Percentiles rank a stretch among this genome's conserved stretches.
These are phyloP conservation scores for Malassezia globosa DNA, from an alignment of 1,284 basidiomycete genomes.

Conservation along the genomic window DNA sequence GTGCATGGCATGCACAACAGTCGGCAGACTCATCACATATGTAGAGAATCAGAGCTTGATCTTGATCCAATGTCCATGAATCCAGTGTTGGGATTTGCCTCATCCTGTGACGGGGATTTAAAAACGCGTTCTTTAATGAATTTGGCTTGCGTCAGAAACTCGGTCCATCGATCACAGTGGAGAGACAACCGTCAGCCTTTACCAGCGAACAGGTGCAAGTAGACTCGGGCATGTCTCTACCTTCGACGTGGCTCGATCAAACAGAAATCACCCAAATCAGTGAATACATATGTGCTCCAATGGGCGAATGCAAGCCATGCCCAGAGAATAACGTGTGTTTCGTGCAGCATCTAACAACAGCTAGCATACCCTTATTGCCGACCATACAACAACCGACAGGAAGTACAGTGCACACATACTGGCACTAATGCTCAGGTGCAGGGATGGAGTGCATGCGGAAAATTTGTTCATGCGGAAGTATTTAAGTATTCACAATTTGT, in stretches of 20 bases:
- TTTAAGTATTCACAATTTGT: constrained; percentile 12
- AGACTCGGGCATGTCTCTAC: no score
- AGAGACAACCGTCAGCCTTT: no score
- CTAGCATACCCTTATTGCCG: constrained; percentile 28
- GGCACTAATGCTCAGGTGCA: neutral
- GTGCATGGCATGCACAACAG: constrained; percentile 33
- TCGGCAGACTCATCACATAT: neutral
- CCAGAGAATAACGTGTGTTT: constrained; percentile 22
- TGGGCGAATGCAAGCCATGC: constrained; percentile 22
- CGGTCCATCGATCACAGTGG: no score
- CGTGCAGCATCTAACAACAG: neutral
- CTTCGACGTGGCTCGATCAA: neutral
- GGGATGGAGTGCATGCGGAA: constrained; percentile 17
- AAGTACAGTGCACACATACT: constrained; percentile 19
- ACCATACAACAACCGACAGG: constrained; percentile 33
- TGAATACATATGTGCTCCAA: constrained; percentile 19
- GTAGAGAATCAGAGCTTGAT: no score
- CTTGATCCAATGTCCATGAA: no score
- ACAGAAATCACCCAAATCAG: neutral
- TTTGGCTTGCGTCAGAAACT: no score
- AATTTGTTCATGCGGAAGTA: constrained; percentile 14
- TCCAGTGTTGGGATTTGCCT: no score
- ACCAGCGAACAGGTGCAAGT: no score
- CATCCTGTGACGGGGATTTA: no score
- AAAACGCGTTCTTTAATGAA: no score